phyloP scores from a whole-genome alignment of 1,284 basidiomycete species.

The Salmacisia buchloeana region DNA sequence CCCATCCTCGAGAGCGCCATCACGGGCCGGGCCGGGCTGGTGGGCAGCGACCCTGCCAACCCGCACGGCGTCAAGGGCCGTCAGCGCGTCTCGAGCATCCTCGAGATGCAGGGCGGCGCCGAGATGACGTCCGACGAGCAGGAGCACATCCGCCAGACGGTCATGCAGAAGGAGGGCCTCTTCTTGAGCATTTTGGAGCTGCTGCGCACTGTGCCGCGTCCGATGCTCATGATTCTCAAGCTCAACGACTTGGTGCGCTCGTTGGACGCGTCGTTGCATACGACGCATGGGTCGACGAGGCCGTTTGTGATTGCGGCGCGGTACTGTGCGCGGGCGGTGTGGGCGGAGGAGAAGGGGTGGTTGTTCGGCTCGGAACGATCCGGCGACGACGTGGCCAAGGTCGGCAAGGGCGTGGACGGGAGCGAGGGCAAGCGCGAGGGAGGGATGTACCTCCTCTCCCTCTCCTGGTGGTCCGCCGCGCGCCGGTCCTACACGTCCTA shows the following conservation, averaged over 20 bases:
- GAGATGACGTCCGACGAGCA: slow-evolving; percentile 41
- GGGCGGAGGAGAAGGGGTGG: slow-evolving; percentile 63
- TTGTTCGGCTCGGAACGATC: slow-evolving; percentile 38
- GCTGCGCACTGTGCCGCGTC: slow-evolving; percentile 41
- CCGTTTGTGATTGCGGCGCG: slow-evolving; percentile 81
- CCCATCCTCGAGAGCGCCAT: slow-evolving; percentile 49
- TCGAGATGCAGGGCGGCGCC: slow-evolving; percentile 38
- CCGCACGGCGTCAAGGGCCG: slow-evolving; percentile 40
- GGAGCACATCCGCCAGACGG: slow-evolving; percentile 47
- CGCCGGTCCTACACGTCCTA: neutral
- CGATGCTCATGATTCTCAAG: slow-evolving; percentile 50
- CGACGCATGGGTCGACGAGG: slow-evolving; percentile 55
- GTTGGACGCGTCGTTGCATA: slow-evolving; percentile 57
- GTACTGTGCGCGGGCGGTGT: slow-evolving; percentile 78
- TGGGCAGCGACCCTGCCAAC: slow-evolving; percentile 46
- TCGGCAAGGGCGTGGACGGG: slow-evolving; percentile 10
- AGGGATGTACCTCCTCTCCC: neutral
- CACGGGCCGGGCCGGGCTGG: slow-evolving; percentile 45
- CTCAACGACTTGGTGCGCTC: slow-evolving; percentile 53
- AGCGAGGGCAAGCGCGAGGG: no score
- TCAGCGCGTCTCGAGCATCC: slow-evolving; percentile 31
- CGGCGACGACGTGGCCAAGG: no score
- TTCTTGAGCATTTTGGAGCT: slow-evolving; percentile 43
- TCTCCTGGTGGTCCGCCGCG: neutral
- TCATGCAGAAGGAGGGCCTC: slow-evolving; percentile 48